phyloP scores from a whole-genome alignment of 257 asterid species.

The Verbena officinalis region DNA sequence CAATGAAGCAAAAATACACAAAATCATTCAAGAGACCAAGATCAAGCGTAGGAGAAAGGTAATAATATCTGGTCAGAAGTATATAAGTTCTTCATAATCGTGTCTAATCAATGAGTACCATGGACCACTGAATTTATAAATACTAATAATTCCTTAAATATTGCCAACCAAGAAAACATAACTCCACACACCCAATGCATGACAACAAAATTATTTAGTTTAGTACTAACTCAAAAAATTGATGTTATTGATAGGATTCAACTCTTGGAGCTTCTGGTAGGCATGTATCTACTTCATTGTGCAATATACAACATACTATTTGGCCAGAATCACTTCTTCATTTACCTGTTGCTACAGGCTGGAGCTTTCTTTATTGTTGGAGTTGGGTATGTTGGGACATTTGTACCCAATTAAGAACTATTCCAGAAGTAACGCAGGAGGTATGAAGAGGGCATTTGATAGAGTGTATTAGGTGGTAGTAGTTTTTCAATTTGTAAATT shows the following conservation, averaged over 20 bases:
- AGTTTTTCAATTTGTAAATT: constrained; percentile 11
- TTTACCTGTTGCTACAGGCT: constrained; percentile 66
- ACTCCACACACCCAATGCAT: neutral
- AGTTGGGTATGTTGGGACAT: constrained; percentile 60
- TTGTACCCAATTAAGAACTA: constrained; percentile 46
- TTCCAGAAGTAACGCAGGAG: constrained; percentile 9
- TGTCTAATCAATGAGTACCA: neutral
- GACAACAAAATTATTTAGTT: constrained; percentile 16
- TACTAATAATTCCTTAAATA: neutral
- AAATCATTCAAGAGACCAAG: constrained; percentile 53
- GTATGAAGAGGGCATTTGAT: constrained; percentile 15
- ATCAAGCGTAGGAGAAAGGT: constrained; percentile 68
- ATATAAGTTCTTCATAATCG: constrained; percentile 5
- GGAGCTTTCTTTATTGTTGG: constrained; percentile 62
- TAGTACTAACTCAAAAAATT: constrained; percentile 24
- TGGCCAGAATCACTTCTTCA: constrained; percentile 52
- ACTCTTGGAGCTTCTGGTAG: constrained; percentile 58
- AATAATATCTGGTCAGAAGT: constrained; percentile 20
- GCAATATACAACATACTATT: constrained; percentile 61
- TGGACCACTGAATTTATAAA: neutral
- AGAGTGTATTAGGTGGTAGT: constrained; percentile 20
- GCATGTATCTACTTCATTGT: constrained; percentile 62
- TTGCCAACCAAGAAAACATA: neutral
- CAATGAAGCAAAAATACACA: constrained; percentile 51
- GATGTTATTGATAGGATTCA: constrained; percentile 50